phyloP scores from a whole-genome alignment of 768 basidiomycete genomes.

The Boletus patriciae region DNA sequence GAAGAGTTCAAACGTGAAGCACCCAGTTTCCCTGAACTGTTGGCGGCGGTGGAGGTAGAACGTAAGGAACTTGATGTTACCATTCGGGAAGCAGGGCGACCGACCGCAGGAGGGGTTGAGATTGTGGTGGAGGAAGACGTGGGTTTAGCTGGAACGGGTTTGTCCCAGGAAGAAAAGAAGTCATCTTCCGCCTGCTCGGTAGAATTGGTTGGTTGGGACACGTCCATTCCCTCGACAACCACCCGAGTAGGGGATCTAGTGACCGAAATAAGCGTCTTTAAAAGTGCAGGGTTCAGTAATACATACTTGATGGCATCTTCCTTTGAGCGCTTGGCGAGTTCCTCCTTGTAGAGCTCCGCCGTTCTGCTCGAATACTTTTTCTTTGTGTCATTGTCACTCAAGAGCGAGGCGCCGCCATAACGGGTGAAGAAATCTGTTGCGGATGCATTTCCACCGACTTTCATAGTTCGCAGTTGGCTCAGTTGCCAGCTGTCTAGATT shows the following conservation, averaged over 20 bases:
- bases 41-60: constrained; percentile 40
- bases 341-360: constrained; percentile 90
- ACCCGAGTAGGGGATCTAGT: constrained; percentile 75
- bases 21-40: constrained; percentile 39
- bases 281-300: background rate
- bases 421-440: constrained; percentile 89
- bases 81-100: constrained; percentile 57
- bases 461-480: constrained; percentile 90
- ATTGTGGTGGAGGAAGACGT: constrained; percentile 51
- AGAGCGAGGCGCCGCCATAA: constrained; percentile 72
- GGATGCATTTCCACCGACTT: constrained; percentile 88
- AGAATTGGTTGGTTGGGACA: constrained; percentile 38
- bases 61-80: constrained; percentile 64
- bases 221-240: constrained; percentile 77
- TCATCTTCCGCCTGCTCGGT: constrained; percentile 71
- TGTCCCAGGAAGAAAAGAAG: constrained; percentile 98
- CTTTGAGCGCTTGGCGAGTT: constrained; percentile 73
- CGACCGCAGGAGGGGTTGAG: constrained; percentile 57
- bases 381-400: constrained; percentile 76
- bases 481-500: constrained; percentile 96
- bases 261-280: background rate
- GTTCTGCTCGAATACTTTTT: constrained; percentile 85
- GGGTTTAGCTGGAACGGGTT: constrained; percentile 60
- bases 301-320: constrained; percentile 72
- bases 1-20: constrained; percentile 45